A percentile compares a stretch with the other conserved stretches of the same genome.
These are phyloP conservation scores for Durio zibethinus DNA, from an alignment of 345 rosid genomes.

Conservation along the genomic window DNA sequence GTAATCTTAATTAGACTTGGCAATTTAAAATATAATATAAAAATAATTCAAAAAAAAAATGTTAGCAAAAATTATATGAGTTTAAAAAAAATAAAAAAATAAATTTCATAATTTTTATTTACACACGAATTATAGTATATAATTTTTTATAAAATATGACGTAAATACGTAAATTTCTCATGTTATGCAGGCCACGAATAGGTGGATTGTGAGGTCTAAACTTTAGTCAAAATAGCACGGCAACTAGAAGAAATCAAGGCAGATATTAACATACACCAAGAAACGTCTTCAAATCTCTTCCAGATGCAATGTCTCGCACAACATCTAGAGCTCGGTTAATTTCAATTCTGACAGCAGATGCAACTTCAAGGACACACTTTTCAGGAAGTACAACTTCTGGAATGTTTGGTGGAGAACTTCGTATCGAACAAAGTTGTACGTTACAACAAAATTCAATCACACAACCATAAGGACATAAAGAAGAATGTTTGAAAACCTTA, in stretches of 20 bases:
- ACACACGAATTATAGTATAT: too few relatives aligned
- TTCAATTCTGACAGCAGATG: constrained; percentile 43
- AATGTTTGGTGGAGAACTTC: constrained; percentile 54
- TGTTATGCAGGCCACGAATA: too few relatives aligned
- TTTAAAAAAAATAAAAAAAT: too few relatives aligned
- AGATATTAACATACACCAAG: constrained; percentile 45
- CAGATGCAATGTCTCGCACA: constrained; percentile 52
- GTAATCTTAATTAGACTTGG: too few relatives aligned
- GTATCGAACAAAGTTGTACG: background rate
- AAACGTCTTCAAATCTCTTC: constrained; percentile 62
- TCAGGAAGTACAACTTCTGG: constrained; percentile 52
- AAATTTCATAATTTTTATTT: too few relatives aligned
- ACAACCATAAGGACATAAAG: background rate
- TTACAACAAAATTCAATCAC: background rate
- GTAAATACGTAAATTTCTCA: too few relatives aligned
- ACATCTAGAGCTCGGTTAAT: constrained; percentile 46
- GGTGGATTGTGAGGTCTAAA: too few relatives aligned
- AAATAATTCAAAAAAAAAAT: too few relatives aligned
- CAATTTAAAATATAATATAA: too few relatives aligned
- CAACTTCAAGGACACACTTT: constrained; percentile 44
- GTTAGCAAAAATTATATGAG: too few relatives aligned
- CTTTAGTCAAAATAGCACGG: background rate
- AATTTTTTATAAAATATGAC: too few relatives aligned
- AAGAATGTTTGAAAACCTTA: constrained; percentile 17
- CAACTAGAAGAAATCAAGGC: background rate